A percentile compares a stretch with the other conserved stretches of the same genome.
These are phyloP conservation scores for Prosopis cineraria DNA, from an alignment of 306 rosid genomes.

Conservation along the genomic window DNA sequence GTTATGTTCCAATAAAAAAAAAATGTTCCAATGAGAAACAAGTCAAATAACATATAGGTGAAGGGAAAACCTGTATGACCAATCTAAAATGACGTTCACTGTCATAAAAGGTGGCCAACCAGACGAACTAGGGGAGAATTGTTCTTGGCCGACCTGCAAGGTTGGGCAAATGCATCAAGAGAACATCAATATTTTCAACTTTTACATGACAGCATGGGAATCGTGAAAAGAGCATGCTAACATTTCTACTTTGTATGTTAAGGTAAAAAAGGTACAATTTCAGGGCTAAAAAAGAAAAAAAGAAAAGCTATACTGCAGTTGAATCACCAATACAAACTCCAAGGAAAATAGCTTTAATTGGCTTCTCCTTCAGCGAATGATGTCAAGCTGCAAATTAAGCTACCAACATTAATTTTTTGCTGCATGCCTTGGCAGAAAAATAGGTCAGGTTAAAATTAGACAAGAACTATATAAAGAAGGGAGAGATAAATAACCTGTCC, in stretches of 20 bases:
- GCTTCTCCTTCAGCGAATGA: conserved; percentile 73
- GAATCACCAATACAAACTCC: conserved; percentile 99
- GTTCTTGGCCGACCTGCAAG: conserved; percentile 96
- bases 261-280: background rate
- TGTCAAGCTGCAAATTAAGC: conserved; percentile 70
- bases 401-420: conserved; percentile 32
- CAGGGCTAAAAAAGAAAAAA: background rate
- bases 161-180: conserved; percentile 31
- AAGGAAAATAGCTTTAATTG: conserved; percentile 90
- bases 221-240: background rate
- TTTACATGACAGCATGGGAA: background rate
- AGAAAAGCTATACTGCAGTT: conserved; percentile 65
- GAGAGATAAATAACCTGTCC: conserved; percentile 10
- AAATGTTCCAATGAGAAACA: conserved; percentile 1
- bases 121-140: conserved; percentile 94
- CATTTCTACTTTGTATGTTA: background rate
- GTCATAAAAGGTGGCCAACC: conserved; percentile 99
- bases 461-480: conserved; percentile 8
- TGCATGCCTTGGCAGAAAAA: conserved; percentile 17
- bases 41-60: conserved; percentile 28
- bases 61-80: conserved; percentile 77
- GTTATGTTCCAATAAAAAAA: conserved; percentile 23
- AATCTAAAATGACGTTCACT: conserved; percentile 96
- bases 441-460: conserved; percentile 8
- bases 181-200: background rate